Evolutionary conservation across 1,139 yeast genomes (phyloP), one percentile per base, ranked within the genome.

Genomic region (Petasospora fabianii): DNA sequence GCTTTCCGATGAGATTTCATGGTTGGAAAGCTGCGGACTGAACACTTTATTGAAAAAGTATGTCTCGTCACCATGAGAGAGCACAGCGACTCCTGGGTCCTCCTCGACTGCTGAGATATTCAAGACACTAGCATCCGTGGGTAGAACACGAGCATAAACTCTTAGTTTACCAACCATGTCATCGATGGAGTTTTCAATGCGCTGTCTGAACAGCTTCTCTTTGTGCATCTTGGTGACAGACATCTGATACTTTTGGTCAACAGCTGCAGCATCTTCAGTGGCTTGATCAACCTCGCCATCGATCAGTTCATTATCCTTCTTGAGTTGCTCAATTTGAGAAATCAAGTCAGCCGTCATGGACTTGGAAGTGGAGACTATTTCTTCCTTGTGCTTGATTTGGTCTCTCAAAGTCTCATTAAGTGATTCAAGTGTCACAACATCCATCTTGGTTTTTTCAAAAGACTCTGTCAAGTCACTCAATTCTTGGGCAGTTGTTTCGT

Each of bases 181-280:
- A 62, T 75, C 70, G 8, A 78, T 77, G 2, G 77, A 66, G 48
- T 75, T 73, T 51, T 77, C 79, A 28, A 77, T 58, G 8, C 66
- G 63, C 43, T 73, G 60, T 46, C 73, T 55, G 30, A 60, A 48
- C 46, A 39, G 64, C 30, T 47, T 51, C 34, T 60, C 62, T 33
- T 54, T 57, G 32, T 55, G 59, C 45, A 61, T 48, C 38, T 56
- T 59, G 1, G 27, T 11, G 7, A 34, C 34, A 5, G 51, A 32
- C 4, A 30, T 24, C 12, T 43, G 32, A 35, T 46, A 48, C 1
- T 13, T 12, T 2, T 9, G 13, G 19, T 37, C 39, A 9, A 41
- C 36, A 1, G 31, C 30, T 3, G 32, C 17, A 3, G 43, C 33
- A 16, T 43, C 30, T 7, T 15, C n/a, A 0, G 36, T 32, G 1